Evolutionary conservation across 352 stramenopile genomes (phyloP).

Genomic region (Phytophthora citricola): DNA sequence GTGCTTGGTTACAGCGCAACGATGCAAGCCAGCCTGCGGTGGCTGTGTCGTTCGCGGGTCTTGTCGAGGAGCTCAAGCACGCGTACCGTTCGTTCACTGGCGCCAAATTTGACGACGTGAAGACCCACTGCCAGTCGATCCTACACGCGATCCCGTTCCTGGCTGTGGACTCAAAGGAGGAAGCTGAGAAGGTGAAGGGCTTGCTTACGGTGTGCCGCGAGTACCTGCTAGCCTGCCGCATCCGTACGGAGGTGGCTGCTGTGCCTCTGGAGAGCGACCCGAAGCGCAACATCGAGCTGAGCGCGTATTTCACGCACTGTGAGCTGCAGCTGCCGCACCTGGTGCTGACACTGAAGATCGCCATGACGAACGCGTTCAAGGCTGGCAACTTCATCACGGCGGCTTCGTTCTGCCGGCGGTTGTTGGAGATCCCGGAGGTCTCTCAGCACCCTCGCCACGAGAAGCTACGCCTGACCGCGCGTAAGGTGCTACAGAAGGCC

Average conservation of each 20-base stretch:
- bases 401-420: slow-evolving; percentile 97
- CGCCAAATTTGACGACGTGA: slow-evolving; percentile 98
- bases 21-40: slow-evolving; percentile 89
- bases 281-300: slow-evolving; percentile 96
- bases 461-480: slow-evolving; percentile 95
- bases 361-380: slow-evolving; percentile 99
- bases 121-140: slow-evolving; percentile 93
- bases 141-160: slow-evolving; percentile 96
- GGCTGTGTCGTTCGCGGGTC: slow-evolving; percentile 87
- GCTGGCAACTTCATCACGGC: slow-evolving; percentile 99
- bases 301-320: slow-evolving; percentile 99
- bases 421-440: slow-evolving; percentile 98
- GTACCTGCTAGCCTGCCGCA: slow-evolving; percentile 98
- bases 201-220: slow-evolving; percentile 96
- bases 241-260: slow-evolving; percentile 91
- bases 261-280: slow-evolving; percentile 74
- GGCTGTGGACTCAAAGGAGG: slow-evolving; percentile 92
- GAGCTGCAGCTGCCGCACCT: slow-evolving; percentile 98
- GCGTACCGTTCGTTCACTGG: slow-evolving; percentile 97
- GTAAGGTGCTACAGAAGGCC: slow-evolving; percentile 98
- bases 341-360: slow-evolving; percentile 98
- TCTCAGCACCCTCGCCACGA: slow-evolving; percentile 89
- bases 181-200: slow-evolving; percentile 95
- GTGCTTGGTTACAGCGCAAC: slow-evolving; percentile 87
- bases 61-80: slow-evolving; percentile 94